Percentiles rank a stretch among this genome's conserved stretches.
Conservation (phyloP, 2,329 filamentous ascomycete genomes). For the Monosporascus sp. region DNA sequence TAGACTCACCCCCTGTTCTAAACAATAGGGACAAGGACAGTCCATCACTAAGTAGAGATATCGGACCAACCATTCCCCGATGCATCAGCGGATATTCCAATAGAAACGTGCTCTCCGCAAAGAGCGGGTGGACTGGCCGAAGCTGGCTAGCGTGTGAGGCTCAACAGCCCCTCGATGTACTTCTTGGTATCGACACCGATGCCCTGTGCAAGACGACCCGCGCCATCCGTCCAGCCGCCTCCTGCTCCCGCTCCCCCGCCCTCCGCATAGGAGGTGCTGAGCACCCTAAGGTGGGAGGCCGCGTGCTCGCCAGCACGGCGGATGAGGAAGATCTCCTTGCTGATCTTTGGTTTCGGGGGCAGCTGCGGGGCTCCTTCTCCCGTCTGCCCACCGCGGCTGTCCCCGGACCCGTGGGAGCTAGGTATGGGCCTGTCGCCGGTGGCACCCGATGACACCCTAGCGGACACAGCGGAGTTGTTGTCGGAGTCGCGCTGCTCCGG, state of each 20-base stretch:
- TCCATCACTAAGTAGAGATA: no score
- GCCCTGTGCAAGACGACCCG: constrained; percentile 61
- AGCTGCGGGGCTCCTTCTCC: background rate
- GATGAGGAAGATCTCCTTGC: constrained; percentile 59
- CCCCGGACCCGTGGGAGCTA: no score
- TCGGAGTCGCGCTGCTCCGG: background rate
- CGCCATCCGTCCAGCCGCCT: constrained; percentile 47
- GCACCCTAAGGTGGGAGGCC: constrained; percentile 29
- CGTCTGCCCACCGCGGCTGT: no score
- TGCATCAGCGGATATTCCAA: no score
- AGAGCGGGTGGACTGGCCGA: background rate
- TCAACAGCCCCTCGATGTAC: constrained; percentile 70
- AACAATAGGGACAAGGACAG: no score
- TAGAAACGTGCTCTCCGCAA: background rate
- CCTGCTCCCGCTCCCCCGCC: constrained; percentile 16
- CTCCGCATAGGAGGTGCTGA: constrained; percentile 30
- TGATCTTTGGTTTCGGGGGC: constrained; percentile 19
- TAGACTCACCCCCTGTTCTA: no score
- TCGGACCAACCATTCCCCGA: no score
- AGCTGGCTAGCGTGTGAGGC: constrained; percentile 33
- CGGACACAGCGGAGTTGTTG: background rate
- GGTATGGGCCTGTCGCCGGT: background rate
- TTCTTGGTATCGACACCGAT: constrained; percentile 72
- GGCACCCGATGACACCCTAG: background rate
- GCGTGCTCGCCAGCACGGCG: constrained; percentile 54